Evolutionary conservation across 2,329 filamentous ascomycete genomes (phyloP).

Genomic region (Colletotrichum euphorbiae): DNA sequence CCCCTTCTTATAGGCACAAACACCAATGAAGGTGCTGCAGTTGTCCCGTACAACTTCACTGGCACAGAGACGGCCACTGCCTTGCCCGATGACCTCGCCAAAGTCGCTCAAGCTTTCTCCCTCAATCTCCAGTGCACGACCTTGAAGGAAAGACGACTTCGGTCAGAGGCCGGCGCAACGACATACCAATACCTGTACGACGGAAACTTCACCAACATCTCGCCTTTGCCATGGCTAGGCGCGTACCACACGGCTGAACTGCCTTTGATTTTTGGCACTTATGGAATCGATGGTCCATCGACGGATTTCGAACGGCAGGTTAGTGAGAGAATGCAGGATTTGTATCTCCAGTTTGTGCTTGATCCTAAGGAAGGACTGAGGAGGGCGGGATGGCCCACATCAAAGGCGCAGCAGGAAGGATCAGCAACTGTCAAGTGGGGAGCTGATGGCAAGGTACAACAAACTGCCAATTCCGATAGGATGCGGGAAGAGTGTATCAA

Average conservation of each 20-base stretch:
- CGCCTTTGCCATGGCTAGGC: not conserved
- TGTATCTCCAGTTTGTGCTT: not conserved
- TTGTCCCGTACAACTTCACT: not conserved
- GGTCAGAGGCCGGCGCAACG: not conserved
- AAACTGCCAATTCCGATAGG: too few species aligned
- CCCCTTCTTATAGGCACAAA: not conserved
- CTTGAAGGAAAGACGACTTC: not conserved
- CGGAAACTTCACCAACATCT: conserved; percentile 1
- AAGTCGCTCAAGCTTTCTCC: not conserved
- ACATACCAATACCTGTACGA: not conserved
- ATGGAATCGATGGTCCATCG: not conserved
- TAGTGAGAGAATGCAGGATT: not conserved
- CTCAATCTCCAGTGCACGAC: not conserved
- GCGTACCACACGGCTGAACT: not conserved
- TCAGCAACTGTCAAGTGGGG: not conserved
- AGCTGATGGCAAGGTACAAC: not conserved
- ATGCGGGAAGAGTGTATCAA: not conserved
- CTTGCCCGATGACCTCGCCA: not conserved
- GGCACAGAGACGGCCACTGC: not conserved
- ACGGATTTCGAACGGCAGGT: not conserved
- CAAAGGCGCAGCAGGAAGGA: not conserved
- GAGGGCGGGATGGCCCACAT: not conserved
- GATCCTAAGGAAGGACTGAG: not conserved
- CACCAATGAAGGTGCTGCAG: not conserved
- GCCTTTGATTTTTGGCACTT: not conserved